Evolutionary conservation across 2,329 filamentous ascomycete species (phyloP), one percentile per base, ranked within the genome.

Genomic region (Diaporthe nobilis): DNA sequence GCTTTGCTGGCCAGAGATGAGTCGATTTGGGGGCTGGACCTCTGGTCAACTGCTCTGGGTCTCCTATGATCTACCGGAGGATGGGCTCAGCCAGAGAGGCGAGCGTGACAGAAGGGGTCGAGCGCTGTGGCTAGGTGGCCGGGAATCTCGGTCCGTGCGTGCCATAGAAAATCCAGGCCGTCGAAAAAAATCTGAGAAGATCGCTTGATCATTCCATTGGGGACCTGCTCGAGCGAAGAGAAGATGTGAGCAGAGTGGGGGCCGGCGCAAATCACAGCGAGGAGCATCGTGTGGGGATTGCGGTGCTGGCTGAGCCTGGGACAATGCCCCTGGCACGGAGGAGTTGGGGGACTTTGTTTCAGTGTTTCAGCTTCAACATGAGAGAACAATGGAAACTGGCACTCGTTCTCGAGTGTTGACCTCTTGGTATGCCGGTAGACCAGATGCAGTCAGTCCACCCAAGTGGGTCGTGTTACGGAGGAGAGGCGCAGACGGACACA

Each of bases 221-320:
- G 51, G 47, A 47, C 68, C 7, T 51, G 47, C 22, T 55, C 53
- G 51, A 37, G 15, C 22, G 37, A 60, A 34, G 39, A 42, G 34
- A 53, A 58, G 20, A 34, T 17, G 55, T 53, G 53, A 44, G 47
- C 34, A 34, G 28, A 63, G 37, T 70, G 75, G 76, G 73, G 76
- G 73, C 76, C 71, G 72, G 68, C 55, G 60, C 44, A 61, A 73
- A 71, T 49, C 63, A 65, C 53, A 72, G 71, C 61, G 39, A 75
- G 76, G 71, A 77, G 61, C 71, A 60, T 34, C 44, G 47, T 68
- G 61, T 75, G 75, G 71, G 53, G 63, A 71, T 20, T 73, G 57
- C 76, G 73, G 67, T 55, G 53, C 31, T 63, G 72, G 65, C 63
- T 63, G 61, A 68, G 53, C 51, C 57, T 17, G 61, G 49, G 42